A percentile compares a stretch with the other conserved stretches of the same genome.
Conservation (phyloP, 306 rosid species). For the Boehmeria nivea region DNA sequence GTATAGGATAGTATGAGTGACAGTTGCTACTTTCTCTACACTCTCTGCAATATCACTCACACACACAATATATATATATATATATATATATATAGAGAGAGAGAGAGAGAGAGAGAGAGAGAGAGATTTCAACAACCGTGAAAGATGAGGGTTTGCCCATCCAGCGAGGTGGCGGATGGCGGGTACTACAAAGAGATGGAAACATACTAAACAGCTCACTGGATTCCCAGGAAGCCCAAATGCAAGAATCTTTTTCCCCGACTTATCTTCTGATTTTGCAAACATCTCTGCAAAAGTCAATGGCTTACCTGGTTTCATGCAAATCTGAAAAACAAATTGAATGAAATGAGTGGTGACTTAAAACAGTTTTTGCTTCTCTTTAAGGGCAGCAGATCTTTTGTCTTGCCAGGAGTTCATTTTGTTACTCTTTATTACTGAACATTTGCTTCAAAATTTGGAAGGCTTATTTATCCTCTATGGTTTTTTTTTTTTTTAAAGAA, state of each 20-base stretch:
- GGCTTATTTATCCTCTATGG: too few relatives aligned
- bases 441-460: too few relatives aligned
- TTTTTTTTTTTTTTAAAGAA: too few relatives aligned
- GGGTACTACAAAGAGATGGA: conserved; percentile 85
- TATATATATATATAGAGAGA: neutral
- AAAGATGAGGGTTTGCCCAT: conserved; percentile 66
- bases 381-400: too few relatives aligned
- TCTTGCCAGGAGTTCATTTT: too few relatives aligned
- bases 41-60: neutral
- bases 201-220: conserved; percentile 78
- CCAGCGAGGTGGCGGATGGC: conserved; percentile 76
- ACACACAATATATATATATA: too few relatives aligned
- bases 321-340: conserved; percentile 49
- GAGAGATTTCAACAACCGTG: conserved; percentile 42
- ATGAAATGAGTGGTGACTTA: neutral
- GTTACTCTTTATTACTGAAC: too few relatives aligned
- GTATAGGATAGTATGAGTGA: neutral
- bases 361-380: too few relatives aligned
- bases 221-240: conserved; percentile 98
- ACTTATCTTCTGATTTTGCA: conserved; percentile 28
- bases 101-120: conserved; percentile 13
- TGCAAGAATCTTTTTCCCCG: conserved; percentile 44
- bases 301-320: conserved; percentile 92
- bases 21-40: neutral
- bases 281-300: conserved; percentile 71